Conservation (phyloP, 2,329 filamentous ascomycete species). For the Botrytis squamosa region DNA sequence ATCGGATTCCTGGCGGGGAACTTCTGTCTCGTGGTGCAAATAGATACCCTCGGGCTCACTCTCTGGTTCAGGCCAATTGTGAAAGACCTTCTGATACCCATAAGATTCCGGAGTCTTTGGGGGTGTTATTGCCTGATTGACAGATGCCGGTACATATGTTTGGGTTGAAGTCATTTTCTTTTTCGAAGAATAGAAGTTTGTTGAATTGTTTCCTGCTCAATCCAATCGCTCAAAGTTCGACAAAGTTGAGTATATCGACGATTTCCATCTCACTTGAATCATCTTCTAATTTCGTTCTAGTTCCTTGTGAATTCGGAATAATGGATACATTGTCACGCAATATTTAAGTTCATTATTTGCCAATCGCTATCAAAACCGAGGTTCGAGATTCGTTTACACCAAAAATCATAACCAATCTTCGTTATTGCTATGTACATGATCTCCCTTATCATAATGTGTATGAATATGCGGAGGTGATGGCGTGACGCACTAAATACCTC, state of each 20-base stretch:
- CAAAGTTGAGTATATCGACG: background rate
- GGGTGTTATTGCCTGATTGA: conserved; percentile 28
- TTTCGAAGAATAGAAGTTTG: background rate
- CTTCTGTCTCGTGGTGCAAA: conserved; percentile 2
- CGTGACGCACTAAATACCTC: conserved; percentile 9
- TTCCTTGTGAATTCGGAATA: conserved; percentile 2
- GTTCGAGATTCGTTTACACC: background rate
- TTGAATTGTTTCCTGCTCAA: background rate
- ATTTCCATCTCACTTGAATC: conserved; percentile 6
- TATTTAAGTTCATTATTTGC: background rate
- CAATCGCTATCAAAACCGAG: background rate
- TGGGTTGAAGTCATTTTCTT: conserved; percentile 11
- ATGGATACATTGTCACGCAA: conserved; percentile 16
- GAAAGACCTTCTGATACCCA: conserved; percentile 24
- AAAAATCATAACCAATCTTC: conserved; percentile 4
- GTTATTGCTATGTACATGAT: background rate
- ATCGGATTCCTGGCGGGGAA: background rate
- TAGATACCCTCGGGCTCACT: conserved; percentile 25
- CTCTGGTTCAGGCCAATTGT: conserved; percentile 34
- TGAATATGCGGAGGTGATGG: conserved; percentile 15
- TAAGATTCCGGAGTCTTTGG: conserved; percentile 29
- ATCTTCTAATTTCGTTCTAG: background rate
- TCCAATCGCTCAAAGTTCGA: background rate
- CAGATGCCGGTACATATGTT: conserved; percentile 28
- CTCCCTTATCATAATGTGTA: conserved; percentile 10